Base-by-base conservation (phyloP, 192 early-diverging fungal genomes). In the Glomus cerebriforme region DNA sequence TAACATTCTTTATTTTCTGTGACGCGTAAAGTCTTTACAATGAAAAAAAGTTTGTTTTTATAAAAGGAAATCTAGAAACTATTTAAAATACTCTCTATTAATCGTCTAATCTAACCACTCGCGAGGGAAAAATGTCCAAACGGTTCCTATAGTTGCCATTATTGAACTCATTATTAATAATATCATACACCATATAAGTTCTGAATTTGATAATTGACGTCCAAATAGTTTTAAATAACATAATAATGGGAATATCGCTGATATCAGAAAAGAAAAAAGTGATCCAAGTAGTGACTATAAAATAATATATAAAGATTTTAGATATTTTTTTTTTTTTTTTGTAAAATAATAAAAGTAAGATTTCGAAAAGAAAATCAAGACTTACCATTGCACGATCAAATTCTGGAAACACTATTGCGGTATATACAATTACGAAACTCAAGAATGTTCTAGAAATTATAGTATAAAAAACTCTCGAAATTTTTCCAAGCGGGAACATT, bases 311-410 rank as follows among this genome's bases (percentile, higher is more conserved):
- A 10, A 12, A 43, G n/a, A n/a, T n/a, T n/a, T n/a, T n/a, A n/a
- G 59, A 74, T 31, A 60, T 27, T 59, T 7, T n/a, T 19, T 43
- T 2, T 58, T 29, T 7, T 31, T 15, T 60, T 32, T 31, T 22
- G 12, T 63, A 8, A 29, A 63, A 12, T 10, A 7, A 64, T 31
- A 26, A 27, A 64, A 59, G 15, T 0, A 10, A 29, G n/a, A 29
- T 64, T 1, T 64, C 3, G 3, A 67, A 19, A 67, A 34, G 37
- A 67, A 19, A 34, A 67, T 26, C n/a, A 39, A 22, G 39, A n/a
- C 74, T 43, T 47, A 75, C 74, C 74, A 75, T 26, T 15, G 74
- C 74, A 31, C 74, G 29, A 60, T 75, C 74, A 39, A 75, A 75
- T 2, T 63, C 35, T 22, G 74, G 74, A 27, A 75, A 63, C 24